phyloP scores from a whole-genome alignment of 768 basidiomycete species.

The Lactarius psammicola region DNA sequence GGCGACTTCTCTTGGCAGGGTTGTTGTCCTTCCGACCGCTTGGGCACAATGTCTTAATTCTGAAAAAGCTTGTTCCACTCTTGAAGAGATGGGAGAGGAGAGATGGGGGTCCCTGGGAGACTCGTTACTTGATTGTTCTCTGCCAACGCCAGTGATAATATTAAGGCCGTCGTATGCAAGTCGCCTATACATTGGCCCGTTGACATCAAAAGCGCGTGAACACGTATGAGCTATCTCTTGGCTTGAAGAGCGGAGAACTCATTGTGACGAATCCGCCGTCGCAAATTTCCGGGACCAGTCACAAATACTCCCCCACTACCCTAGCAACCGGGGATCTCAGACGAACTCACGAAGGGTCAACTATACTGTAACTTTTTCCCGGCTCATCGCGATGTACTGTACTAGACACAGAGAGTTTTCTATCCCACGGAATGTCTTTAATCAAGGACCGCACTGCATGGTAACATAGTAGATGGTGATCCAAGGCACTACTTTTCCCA shows the following conservation, averaged over 20 bases:
- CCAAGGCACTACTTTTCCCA: neutral
- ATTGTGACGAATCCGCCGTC: too few relatives aligned
- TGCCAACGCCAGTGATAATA: neutral
- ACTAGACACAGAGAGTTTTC: neutral
- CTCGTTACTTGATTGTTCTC: neutral
- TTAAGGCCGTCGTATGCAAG: neutral
- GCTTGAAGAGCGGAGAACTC: neutral
- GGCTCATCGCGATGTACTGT: neutral
- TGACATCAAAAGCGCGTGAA: neutral
- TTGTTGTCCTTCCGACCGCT: constrained; percentile 14
- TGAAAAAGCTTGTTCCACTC: neutral
- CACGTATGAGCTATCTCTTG: neutral
- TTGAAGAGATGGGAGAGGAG: neutral
- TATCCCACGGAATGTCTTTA: neutral
- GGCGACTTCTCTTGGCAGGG: neutral
- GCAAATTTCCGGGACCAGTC: too few relatives aligned
- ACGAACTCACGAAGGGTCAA: neutral
- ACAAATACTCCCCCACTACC: neutral
- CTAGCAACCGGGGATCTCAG: neutral
- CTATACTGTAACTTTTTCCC: neutral
- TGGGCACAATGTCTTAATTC: neutral
- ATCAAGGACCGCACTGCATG: neutral
- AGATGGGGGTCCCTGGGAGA: neutral
- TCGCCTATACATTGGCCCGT: neutral
- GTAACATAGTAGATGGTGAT: neutral